Conservation (phyloP, 2,329 filamentous ascomycete genomes). For the Podosphaera xanthii region DNA sequence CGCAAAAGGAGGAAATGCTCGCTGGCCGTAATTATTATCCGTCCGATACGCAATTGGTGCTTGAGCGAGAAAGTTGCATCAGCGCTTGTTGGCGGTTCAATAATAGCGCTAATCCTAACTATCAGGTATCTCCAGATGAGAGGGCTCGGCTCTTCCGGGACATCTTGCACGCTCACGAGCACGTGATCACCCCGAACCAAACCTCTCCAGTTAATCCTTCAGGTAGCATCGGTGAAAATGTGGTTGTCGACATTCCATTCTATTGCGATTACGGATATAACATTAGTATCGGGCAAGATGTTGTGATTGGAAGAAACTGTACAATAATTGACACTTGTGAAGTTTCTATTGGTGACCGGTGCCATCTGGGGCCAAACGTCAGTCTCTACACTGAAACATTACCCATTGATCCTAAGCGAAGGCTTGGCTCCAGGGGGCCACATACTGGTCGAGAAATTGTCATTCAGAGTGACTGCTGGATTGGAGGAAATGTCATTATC, state of each 20-base stretch:
- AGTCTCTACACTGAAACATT: constrained; percentile 60
- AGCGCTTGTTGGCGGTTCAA: constrained; percentile 71
- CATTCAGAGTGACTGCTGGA: constrained; percentile 52
- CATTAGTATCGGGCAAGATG: constrained; percentile 65
- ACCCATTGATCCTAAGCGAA: constrained; percentile 47
- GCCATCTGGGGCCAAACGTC: constrained; percentile 62
- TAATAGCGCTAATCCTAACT: constrained; percentile 52
- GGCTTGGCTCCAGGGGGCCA: constrained; percentile 50
- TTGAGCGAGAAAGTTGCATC: constrained; percentile 69
- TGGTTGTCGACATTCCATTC: constrained; percentile 70
- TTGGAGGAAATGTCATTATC: constrained; percentile 39
- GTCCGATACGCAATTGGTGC: constrained; percentile 52
- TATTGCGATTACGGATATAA: constrained; percentile 93
- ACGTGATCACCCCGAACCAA: constrained; percentile 31
- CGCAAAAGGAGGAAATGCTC: constrained; percentile 83
- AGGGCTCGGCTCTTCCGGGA: constrained; percentile 46
- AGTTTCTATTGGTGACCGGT: constrained; percentile 59
- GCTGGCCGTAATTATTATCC: constrained; percentile 57
- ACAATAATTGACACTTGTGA: constrained; percentile 69
- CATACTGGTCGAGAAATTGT: constrained; percentile 48
- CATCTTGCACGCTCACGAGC: constrained; percentile 41
- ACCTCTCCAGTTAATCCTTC: constrained; percentile 27
- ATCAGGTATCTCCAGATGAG: constrained; percentile 46
- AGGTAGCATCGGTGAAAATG: constrained; percentile 48
- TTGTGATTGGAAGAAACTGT: constrained; percentile 64